Percentiles rank a stretch among this genome's conserved stretches.
phyloP scores from a whole-genome alignment of 768 basidiomycete genomes.

The Coprinellus micaceus region DNA sequence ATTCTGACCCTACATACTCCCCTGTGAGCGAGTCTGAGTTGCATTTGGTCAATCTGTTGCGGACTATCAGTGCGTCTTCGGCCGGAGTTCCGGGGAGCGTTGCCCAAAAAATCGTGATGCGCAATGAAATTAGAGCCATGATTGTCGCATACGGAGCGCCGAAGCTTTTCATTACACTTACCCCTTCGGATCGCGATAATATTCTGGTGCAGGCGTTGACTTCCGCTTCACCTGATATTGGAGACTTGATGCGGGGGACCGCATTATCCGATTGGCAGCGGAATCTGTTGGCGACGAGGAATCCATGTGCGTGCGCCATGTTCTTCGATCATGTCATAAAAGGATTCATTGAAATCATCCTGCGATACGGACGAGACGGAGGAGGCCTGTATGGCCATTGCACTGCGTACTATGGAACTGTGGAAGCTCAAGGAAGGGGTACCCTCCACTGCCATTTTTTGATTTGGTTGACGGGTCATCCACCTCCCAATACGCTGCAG shows the following conservation, averaged over 20 bases:
- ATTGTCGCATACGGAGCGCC: background rate
- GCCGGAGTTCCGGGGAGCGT: background rate
- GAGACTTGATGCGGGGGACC: too few relatives aligned
- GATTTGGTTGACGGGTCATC: constrained; percentile 24
- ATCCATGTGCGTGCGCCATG: background rate
- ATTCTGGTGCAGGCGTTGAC: background rate
- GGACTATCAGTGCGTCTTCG: background rate
- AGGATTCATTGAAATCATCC: background rate
- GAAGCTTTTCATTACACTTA: background rate
- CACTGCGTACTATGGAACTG: background rate
- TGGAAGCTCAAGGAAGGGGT: constrained; percentile 24
- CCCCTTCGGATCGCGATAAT: background rate
- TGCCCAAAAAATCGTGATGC: background rate
- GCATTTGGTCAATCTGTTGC: background rate
- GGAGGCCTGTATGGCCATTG: background rate
- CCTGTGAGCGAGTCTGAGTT: background rate
- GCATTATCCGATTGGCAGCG: background rate
- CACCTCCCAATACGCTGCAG: constrained; percentile 18
- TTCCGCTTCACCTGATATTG: background rate
- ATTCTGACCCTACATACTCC: background rate
- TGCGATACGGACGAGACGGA: background rate
- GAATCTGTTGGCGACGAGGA: background rate
- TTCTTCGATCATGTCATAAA: background rate
- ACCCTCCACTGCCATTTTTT: constrained; percentile 27
- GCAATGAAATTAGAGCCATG: background rate